Percentiles rank a stretch among this genome's conserved stretches.
These are phyloP conservation scores for Candida oleophila DNA, from an alignment of 805 yeast genomes.

Conservation along the genomic window DNA sequence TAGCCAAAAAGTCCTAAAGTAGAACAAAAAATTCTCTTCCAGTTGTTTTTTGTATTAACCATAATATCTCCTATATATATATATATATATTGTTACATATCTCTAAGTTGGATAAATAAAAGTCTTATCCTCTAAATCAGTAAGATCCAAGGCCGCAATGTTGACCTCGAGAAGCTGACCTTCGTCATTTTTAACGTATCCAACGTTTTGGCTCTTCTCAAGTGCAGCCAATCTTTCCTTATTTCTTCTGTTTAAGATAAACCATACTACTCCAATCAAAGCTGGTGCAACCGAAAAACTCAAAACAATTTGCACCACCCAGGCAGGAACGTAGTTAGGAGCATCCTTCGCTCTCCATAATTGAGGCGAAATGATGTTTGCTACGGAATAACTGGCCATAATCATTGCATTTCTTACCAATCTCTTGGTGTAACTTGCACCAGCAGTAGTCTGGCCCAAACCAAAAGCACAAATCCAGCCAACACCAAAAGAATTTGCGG, in stretches of 20 bases:
- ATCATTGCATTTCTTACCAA: conserved; percentile 44
- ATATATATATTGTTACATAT: neutral
- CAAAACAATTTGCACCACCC: conserved; percentile 58
- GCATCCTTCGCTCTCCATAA: conserved; percentile 49
- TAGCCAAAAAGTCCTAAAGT: no score
- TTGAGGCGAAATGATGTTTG: conserved; percentile 57
- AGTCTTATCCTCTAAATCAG: conserved; percentile 51
- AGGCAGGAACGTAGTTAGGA: conserved; percentile 34
- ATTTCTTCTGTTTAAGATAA: conserved; percentile 46
- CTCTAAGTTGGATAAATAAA: conserved; percentile 49
- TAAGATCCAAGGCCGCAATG: conserved; percentile 48
- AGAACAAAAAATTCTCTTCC: no score
- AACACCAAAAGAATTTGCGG: conserved; percentile 45
- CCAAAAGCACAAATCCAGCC: conserved; percentile 33
- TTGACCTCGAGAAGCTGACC: conserved; percentile 32
- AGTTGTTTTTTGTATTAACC: no score
- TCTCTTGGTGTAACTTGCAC: conserved; percentile 49
- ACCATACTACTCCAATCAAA: conserved; percentile 42
- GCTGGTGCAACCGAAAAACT: conserved; percentile 48
- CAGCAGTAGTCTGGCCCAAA: conserved; percentile 30
- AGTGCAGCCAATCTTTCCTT: conserved; percentile 27
- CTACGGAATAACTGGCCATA: conserved; percentile 46
- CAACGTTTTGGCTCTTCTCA: conserved; percentile 12
- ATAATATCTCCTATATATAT: neutral
- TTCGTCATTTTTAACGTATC: conserved; percentile 24